Conservation (phyloP, 441 rosid species). For the Cnidoscolus chayamansa region DNA sequence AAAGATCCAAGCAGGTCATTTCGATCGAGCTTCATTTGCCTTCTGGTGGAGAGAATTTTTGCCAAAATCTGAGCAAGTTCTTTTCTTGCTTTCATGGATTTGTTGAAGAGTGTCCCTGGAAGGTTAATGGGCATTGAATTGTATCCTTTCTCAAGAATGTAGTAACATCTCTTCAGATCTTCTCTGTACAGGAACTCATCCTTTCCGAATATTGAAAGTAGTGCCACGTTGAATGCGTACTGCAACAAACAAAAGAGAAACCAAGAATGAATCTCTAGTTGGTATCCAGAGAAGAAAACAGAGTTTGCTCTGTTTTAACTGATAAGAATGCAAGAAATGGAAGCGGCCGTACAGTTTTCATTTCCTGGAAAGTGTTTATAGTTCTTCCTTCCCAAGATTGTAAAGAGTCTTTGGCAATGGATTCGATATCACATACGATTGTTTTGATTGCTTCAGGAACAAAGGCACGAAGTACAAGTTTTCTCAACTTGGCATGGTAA, state of each 20-base stretch:
- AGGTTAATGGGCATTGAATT: constrained; percentile 91
- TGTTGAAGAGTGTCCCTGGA: constrained; percentile 86
- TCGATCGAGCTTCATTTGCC: constrained; percentile 46
- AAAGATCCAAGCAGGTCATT: constrained; percentile 80
- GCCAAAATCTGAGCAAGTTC: constrained; percentile 75
- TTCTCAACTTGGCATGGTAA: constrained; percentile 72
- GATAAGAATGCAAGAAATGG: background rate
- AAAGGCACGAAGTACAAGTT: constrained; percentile 90
- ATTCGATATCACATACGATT: constrained; percentile 55
- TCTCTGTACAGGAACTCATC: constrained; percentile 76
- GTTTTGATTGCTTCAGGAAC: constrained; percentile 59
- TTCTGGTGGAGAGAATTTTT: constrained; percentile 56
- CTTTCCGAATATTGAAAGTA: constrained; percentile 84
- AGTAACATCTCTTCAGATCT: constrained; percentile 81
- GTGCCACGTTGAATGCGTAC: constrained; percentile 89
- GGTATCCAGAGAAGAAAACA: no score
- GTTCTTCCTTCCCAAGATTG: constrained; percentile 50
- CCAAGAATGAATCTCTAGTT: background rate
- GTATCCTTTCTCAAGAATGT: constrained; percentile 89
- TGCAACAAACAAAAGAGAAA: constrained; percentile 26
- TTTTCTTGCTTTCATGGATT: constrained; percentile 85
- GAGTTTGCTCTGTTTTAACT: constrained; percentile 15
- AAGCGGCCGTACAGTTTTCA: constrained; percentile 66
- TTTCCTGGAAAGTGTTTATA: constrained; percentile 76
- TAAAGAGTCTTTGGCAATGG: constrained; percentile 53